phyloP scores from a whole-genome alignment of 2,329 filamentous ascomycete species.

The Monilinia aucupariae region DNA sequence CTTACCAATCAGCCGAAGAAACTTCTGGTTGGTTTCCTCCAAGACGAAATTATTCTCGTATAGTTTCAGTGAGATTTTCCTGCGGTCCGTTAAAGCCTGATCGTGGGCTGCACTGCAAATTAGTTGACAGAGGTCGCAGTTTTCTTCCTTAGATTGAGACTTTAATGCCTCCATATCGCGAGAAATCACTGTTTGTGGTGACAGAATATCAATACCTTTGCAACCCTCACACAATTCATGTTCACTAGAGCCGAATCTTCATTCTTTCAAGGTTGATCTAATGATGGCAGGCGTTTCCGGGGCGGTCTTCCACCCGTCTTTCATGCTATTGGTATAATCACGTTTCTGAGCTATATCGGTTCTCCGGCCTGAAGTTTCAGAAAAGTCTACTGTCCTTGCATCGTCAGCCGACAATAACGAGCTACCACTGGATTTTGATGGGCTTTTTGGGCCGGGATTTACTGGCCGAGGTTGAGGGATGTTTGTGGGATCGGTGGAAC shows the following conservation, averaged over 20 bases:
- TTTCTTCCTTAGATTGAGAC: accelerated
- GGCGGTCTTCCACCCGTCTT: neutral
- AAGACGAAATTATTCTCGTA: neutral
- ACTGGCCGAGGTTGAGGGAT: neutral
- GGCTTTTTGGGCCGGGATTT: neutral
- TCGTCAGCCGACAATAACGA: neutral
- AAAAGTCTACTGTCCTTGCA: neutral
- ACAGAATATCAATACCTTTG: neutral
- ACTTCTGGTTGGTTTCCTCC: neutral
- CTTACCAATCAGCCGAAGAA: neutral
- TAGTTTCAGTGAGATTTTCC: neutral
- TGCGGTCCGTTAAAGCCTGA: neutral
- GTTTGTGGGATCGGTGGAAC: neutral
- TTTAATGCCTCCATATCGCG: neutral
- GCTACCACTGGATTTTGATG: neutral
- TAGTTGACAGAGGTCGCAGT: neutral
- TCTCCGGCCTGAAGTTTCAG: neutral
- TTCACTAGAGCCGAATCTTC: neutral
- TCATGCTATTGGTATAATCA: neutral
- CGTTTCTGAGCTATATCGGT: neutral
- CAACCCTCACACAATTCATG: neutral
- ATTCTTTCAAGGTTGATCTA: neutral
- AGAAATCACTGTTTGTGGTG: neutral
- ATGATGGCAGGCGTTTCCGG: neutral
- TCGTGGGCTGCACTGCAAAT: neutral